Evolutionary conservation across 805 yeast species (phyloP).

Genomic region (Gaillardinia entomophila): DNA sequence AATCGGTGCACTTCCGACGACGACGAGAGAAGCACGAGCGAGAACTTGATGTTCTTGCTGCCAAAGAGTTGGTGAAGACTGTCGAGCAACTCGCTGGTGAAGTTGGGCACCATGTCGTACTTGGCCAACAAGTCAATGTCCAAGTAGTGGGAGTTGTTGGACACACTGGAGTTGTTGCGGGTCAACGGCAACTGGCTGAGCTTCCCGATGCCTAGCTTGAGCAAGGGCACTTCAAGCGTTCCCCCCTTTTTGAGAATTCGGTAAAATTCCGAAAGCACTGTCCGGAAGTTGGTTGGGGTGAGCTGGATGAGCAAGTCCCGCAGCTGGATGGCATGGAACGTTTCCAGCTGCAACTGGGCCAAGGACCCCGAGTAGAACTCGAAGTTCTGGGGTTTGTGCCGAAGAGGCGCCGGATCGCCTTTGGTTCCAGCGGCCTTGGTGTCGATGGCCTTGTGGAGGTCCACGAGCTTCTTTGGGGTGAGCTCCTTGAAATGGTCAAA

Average conservation of each 20-base stretch:
- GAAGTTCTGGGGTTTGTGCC: constrained; percentile 9
- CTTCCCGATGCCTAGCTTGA: not conserved
- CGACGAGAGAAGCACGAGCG: constrained; percentile 22
- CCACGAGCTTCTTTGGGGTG: constrained; percentile 7
- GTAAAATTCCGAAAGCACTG: constrained; percentile 25
- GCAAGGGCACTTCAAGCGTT: constrained; percentile 22
- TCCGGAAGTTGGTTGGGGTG: constrained; percentile 17
- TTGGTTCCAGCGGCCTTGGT: too few relatives aligned
- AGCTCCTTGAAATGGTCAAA: constrained; percentile 4
- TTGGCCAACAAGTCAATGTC: constrained; percentile 4
- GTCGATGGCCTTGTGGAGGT: constrained; percentile 3
- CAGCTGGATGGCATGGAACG: constrained; percentile 32
- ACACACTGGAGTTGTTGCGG: not conserved
- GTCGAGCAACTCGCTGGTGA: constrained; percentile 14
- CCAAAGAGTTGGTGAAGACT: constrained; percentile 27
- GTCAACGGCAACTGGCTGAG: not conserved
- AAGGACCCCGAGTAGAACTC: constrained; percentile 13
- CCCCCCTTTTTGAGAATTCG: constrained; percentile 34
- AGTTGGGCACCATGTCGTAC: constrained; percentile 20
- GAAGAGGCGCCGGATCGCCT: too few relatives aligned
- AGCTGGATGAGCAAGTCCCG: constrained; percentile 32
- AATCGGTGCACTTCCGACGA: constrained; percentile 25
- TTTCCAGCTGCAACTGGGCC: constrained; percentile 17
- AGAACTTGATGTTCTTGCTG: constrained; percentile 22
- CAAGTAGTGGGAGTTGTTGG: constrained; percentile 1